Evolutionary conservation across 192 early-diverging fungal species (phyloP).

Genomic region (Lobosporangium transversale): DNA sequence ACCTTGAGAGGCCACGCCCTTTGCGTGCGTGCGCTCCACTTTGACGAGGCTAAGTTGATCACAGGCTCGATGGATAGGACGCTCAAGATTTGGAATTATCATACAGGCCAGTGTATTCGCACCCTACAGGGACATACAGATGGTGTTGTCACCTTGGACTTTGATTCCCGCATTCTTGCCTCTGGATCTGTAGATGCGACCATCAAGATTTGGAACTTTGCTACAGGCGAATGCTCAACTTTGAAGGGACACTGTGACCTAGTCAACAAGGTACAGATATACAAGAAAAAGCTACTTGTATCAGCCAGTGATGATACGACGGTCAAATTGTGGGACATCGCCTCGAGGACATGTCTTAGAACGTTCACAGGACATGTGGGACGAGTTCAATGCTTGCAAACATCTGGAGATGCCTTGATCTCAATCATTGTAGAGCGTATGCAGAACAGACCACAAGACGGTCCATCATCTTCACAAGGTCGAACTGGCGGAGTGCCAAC

Average conservation of each 20-base stretch:
- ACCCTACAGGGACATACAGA: slow-evolving; percentile 79
- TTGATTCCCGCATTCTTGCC: slow-evolving; percentile 78
- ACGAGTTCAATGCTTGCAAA: slow-evolving; percentile 73
- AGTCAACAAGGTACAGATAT: slow-evolving; percentile 91
- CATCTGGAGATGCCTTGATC: slow-evolving; percentile 46
- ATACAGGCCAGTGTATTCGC: slow-evolving; percentile 87
- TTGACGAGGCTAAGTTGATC: slow-evolving; percentile 94
- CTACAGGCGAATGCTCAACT: slow-evolving; percentile 70
- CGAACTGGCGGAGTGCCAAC: slow-evolving; percentile 11
- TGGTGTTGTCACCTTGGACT: slow-evolving; percentile 89
- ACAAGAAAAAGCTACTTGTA: slow-evolving; percentile 70
- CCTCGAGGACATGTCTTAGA: slow-evolving; percentile 71
- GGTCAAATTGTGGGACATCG: slow-evolving; percentile 86
- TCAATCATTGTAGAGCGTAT: slow-evolving; percentile 39
- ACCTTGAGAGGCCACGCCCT: slow-evolving; percentile 86
- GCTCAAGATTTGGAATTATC: slow-evolving; percentile 92
- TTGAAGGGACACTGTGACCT: slow-evolving; percentile 89
- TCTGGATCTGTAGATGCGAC: slow-evolving; percentile 87
- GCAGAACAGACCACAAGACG: slow-evolving; percentile 17
- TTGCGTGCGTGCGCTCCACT: slow-evolving; percentile 89
- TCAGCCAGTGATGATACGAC: slow-evolving; percentile 93
- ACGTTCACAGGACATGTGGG: slow-evolving; percentile 77
- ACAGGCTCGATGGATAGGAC: slow-evolving; percentile 94
- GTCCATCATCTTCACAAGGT: neutral
- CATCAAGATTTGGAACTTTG: slow-evolving; percentile 90